Percentiles rank a stretch among this genome's conserved stretches.
phyloP scores from a whole-genome alignment of 257 asterid species.

The Fraxinus cuspidata region DNA sequence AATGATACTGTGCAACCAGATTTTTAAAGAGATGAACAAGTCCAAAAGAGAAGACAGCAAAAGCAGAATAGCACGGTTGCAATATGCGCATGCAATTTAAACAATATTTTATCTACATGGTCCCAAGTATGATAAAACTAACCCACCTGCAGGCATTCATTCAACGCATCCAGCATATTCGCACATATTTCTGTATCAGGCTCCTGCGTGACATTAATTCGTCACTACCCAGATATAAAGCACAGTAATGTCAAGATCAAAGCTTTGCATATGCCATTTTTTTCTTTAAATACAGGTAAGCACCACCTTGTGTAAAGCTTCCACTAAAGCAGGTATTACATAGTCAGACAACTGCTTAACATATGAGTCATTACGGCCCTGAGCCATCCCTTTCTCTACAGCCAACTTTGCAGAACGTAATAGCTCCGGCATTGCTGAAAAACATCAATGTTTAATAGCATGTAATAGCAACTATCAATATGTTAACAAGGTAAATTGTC shows the following conservation, averaged over 20 bases:
- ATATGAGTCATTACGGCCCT: slow-evolving; percentile 79
- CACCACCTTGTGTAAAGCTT: slow-evolving; percentile 81
- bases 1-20: neutral
- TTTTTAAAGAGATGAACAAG: slow-evolving; percentile 5
- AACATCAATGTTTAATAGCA: slow-evolving; percentile 21
- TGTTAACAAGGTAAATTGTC: neutral
- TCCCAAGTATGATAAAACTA: neutral
- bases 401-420: slow-evolving; percentile 91
- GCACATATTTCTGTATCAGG: slow-evolving; percentile 96
- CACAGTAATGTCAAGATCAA: neutral
- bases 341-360: slow-evolving; percentile 77
- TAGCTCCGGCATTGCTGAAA: slow-evolving; percentile 94
- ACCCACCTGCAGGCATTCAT: slow-evolving; percentile 89
- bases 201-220: slow-evolving; percentile 57
- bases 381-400: slow-evolving; percentile 91
- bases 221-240: slow-evolving; percentile 29
- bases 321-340: slow-evolving; percentile 77
- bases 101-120: neutral
- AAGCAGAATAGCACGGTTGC: neutral
- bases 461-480: slow-evolving; percentile 2
- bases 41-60: slow-evolving; percentile 1
- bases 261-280: neutral
- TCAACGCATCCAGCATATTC: slow-evolving; percentile 81
- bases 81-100: neutral
- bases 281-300: neutral